These are phyloP conservation scores for Glomus cerebriforme DNA, from an alignment of 192 early-diverging fungal species.

Conservation along the genomic window DNA sequence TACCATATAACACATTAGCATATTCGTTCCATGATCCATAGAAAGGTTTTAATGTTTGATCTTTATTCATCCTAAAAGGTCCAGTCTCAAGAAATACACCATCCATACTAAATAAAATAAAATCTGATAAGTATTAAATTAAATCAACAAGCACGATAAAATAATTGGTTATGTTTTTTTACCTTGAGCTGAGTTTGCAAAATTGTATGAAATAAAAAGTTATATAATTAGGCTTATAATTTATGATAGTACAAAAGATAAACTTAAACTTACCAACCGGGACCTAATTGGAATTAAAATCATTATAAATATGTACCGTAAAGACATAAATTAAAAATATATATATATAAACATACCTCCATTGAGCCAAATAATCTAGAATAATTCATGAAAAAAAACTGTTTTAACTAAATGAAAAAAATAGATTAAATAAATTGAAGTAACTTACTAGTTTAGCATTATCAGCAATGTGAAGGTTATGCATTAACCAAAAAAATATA, in stretches of 20 bases:
- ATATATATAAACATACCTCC: constrained; percentile 44
- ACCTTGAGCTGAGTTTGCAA: constrained; percentile 16
- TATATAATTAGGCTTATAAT: not conserved
- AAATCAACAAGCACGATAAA: not conserved
- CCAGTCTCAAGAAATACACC: constrained; percentile 66
- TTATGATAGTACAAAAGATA: not conserved
- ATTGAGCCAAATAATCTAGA: constrained; percentile 65
- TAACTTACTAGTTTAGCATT: constrained; percentile 29
- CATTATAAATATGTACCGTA: no score
- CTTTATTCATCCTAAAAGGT: constrained; percentile 50
- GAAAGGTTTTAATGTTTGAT: constrained; percentile 44
- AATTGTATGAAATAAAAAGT: not conserved
- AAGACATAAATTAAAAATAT: not conserved
- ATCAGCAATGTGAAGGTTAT: constrained; percentile 31
- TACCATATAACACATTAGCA: constrained; percentile 63
- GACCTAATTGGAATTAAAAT: not conserved
- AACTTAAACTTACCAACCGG: constrained; percentile 5
- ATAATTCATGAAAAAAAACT: not conserved
- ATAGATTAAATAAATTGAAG: not conserved
- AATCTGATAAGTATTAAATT: not conserved
- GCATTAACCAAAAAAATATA: constrained; percentile 35
- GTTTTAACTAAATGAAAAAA: not conserved
- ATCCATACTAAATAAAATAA: constrained; percentile 54
- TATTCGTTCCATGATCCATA: constrained; percentile 59
- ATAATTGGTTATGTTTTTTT: not conserved